Base-by-base conservation (phyloP, 495 filamentous ascomycete genomes). In the Aspergillus steynii region DNA sequence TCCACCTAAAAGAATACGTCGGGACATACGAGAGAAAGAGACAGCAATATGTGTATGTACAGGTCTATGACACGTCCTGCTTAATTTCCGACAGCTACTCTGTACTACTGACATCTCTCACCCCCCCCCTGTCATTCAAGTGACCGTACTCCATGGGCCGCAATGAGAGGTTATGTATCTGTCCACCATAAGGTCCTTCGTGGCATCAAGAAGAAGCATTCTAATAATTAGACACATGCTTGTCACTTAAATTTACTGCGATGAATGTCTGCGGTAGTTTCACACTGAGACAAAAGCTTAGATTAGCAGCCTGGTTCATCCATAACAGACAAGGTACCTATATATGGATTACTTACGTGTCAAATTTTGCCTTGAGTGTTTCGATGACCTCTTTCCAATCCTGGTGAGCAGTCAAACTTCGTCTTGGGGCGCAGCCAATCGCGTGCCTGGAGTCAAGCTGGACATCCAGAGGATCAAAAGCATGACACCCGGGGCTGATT, bases 331-430 rank as follows among this genome's bases (percentile, higher is more conserved):
- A 7, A 6, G 48, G 53, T 15, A 59, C 15, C 25, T 50, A 46
- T 32, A 3, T 29, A 34, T 10, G 34, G 20, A 34, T 31, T 47
- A 82, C 90, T 81, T 82, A 95, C 91, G 90, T 91, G 65, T 96
- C 88, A 67, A 99, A 99, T 72, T 96, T 97, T 29, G 90, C 96
- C 63, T 92, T 85, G 54, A 99, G 77, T 3, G 93, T 98, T 74
- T 97, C 92, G 59, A 99, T 90, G 29, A 97, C 90, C 62, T 92
- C 83, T 73, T 93, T 96, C 96, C 96, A 99, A 70, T 98, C 92
- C 26, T 84, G 82, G 73, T 99, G 95, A n/a, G 89, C 85, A 14
- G 93, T 97, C 63, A 99, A 74, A 71, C 91, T 96, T 58, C 95
- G 83, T 61, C 92, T 83, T 15, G 92, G 92, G 25, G 93, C 91